phyloP scores from a whole-genome alignment of 306 rosid species.

The Castanopsis chinensis region DNA sequence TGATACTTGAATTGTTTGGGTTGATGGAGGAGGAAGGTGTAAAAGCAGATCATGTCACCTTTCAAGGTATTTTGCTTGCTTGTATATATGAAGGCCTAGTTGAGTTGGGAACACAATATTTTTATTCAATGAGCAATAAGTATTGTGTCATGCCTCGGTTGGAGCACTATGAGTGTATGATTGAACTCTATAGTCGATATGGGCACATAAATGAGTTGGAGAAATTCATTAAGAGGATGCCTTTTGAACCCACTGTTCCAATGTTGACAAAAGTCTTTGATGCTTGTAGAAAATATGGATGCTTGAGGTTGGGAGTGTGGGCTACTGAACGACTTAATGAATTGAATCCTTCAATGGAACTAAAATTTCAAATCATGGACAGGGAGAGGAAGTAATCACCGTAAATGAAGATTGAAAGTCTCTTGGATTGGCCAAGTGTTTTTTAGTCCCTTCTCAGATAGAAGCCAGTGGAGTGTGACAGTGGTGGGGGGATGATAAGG shows the following conservation, averaged over 20 bases:
- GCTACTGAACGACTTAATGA: no score
- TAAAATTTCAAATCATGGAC: no score
- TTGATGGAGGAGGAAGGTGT: conserved; percentile 46
- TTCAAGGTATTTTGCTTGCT: no score
- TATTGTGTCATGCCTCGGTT: conserved; percentile 52
- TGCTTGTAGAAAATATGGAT: conserved; percentile 47
- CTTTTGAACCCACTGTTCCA: conserved; percentile 60
- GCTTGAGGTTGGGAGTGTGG: conserved; percentile 38
- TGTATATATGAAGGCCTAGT: conserved; percentile 59
- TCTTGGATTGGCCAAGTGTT: no score
- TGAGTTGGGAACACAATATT: conserved; percentile 48
- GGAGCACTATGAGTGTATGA: conserved; percentile 74
- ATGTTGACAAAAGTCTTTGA: conserved; percentile 48
- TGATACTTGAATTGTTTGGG: conserved; percentile 45
- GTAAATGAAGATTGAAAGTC: no score
- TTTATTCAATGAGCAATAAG: conserved; percentile 54
- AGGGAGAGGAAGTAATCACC: no score
- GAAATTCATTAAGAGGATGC: conserved; percentile 51
- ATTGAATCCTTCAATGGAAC: no score
- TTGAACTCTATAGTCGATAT: conserved; percentile 59
- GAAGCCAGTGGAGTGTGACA: no score
- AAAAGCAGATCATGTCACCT: no score
- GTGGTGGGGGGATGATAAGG: no score
- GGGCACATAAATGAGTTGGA: conserved; percentile 67
- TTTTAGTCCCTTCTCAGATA: no score